Percentiles rank a stretch among this genome's conserved stretches.
Conservation (phyloP, 1,139 yeast genomes). For the Kurtzmaniella natalensis region DNA sequence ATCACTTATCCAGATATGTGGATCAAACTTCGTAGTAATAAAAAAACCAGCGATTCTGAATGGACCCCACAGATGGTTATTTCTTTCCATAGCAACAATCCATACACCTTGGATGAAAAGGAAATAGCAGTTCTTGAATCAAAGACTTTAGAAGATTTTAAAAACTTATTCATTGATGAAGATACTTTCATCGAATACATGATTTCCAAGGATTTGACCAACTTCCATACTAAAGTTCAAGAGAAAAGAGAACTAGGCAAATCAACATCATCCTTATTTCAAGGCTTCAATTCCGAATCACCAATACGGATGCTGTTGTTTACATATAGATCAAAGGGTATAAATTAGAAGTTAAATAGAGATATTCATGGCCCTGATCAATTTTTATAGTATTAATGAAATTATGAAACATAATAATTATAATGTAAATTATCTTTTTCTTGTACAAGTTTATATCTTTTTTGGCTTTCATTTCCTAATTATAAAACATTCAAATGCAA, state of each 20-base stretch:
- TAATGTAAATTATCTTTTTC: no score
- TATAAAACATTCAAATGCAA: no score
- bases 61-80: slow-evolving; percentile 9
- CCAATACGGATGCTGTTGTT: no score
- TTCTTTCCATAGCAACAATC: slow-evolving; percentile 9
- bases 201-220: slow-evolving; percentile 12
- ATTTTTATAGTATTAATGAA: no score
- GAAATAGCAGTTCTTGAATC: slow-evolving; percentile 10
- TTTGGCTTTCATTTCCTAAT: no score
- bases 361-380: no score
- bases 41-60: slow-evolving; percentile 16
- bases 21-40: slow-evolving; percentile 16
- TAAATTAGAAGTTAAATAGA: no score
- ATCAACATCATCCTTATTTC: background rate
- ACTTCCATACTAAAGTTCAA: slow-evolving; percentile 15
- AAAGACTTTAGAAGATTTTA: slow-evolving; percentile 16
- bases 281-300: background rate
- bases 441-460: no score
- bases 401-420: no score
- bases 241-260: background rate
- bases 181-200: slow-evolving; percentile 16
- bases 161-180: slow-evolving; percentile 13
- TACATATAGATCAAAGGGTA: no score
- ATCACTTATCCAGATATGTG: slow-evolving; percentile 7
- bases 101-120: background rate